Evolutionary conservation across 2,329 filamentous ascomycete species (phyloP).

Genomic region (Dactylonectria estremocensis): DNA sequence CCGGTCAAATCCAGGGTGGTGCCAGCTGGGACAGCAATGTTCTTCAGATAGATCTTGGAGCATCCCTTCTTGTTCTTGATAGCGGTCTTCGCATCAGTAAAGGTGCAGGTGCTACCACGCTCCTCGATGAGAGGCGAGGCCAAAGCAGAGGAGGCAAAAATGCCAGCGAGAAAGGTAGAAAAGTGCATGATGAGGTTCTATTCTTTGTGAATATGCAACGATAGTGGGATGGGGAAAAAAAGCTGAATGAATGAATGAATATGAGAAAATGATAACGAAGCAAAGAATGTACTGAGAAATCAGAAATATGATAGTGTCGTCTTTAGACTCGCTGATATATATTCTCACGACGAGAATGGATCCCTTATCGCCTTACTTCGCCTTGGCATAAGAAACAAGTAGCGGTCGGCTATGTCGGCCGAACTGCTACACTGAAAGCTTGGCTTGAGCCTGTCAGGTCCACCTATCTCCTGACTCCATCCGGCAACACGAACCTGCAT

Average conservation of each 20-base stretch:
- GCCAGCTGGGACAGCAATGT: conserved; percentile 70
- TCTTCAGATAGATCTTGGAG: conserved; percentile 67
- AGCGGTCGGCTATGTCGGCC: background rate
- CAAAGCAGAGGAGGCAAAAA: conserved; percentile 45
- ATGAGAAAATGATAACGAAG: background rate
- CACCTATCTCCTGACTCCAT: background rate
- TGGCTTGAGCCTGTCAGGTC: background rate
- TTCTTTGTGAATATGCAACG: background rate
- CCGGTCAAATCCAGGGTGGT: conserved; percentile 71
- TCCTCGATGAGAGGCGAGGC: conserved; percentile 42
- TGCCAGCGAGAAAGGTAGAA: conserved; percentile 44
- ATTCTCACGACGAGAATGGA: background rate
- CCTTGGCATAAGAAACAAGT: too few relatives aligned
- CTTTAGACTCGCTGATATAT: background rate
- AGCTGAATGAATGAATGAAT: background rate
- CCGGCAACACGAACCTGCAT: background rate
- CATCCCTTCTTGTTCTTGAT: conserved; percentile 66
- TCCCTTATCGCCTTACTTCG: background rate
- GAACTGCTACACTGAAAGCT: background rate
- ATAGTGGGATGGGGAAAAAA: background rate
- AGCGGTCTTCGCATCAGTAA: conserved; percentile 65
- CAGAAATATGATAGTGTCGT: background rate
- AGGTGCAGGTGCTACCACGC: conserved; percentile 63
- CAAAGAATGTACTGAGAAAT: background rate
- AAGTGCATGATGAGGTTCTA: conserved; percentile 26